These are phyloP conservation scores for Agastache rugosa DNA, from an alignment of 257 asterid species.

Conservation along the genomic window DNA sequence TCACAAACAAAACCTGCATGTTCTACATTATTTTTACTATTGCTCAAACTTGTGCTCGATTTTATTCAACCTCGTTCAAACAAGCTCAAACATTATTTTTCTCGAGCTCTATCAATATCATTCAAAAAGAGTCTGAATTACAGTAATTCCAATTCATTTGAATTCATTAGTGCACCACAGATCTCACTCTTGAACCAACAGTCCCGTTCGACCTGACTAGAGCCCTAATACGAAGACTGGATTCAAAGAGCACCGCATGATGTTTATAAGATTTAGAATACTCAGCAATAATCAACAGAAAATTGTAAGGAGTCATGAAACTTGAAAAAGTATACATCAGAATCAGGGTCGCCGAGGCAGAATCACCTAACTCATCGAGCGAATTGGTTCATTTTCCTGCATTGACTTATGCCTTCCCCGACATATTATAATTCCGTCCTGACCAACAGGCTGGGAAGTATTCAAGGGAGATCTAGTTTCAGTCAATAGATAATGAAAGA, in stretches of 20 bases:
- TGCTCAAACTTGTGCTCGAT: neutral
- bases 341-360: neutral
- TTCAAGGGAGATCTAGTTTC: neutral
- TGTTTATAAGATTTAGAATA: neutral
- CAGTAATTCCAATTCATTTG: neutral
- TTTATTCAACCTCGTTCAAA: neutral
- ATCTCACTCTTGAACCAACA: conserved; percentile 6
- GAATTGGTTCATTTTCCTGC: neutral
- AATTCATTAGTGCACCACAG: neutral
- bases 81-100: neutral
- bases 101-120: neutral
- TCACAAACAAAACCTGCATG: conserved; percentile 3
- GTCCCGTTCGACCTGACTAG: neutral
- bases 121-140: neutral
- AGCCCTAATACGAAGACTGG: neutral
- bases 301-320: neutral
- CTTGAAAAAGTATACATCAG: neutral
- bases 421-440: neutral
- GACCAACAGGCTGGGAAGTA: neutral
- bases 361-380: neutral
- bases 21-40: neutral
- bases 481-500: neutral
- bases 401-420: neutral
- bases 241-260: neutral
- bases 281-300: neutral